Conservation (phyloP, 345 rosid genomes). For the Citrus sp. region DNA sequence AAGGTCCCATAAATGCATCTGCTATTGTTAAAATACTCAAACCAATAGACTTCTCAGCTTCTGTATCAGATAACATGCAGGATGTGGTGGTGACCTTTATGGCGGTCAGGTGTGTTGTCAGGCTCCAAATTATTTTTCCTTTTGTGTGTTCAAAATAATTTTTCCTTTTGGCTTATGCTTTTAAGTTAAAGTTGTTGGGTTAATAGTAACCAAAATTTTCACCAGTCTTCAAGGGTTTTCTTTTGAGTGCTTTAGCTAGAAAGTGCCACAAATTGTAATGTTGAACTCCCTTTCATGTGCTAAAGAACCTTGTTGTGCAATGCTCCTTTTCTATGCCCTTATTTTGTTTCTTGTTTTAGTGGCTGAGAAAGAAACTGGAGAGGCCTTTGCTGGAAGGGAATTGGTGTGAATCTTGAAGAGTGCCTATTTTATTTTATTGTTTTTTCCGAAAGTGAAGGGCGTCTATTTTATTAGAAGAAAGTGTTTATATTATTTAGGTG, state of each 20-base stretch:
- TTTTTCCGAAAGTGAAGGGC: neutral
- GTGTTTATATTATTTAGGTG: neutral
- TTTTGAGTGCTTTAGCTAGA: neutral
- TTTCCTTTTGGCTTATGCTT: neutral
- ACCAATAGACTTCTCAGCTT: conserved; percentile 67
- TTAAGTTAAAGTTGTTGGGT: neutral
- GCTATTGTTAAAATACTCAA: conserved; percentile 62
- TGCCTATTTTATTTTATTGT: neutral
- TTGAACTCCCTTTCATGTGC: neutral
- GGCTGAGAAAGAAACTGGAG: neutral
- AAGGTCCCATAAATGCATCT: conserved; percentile 38
- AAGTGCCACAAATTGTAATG: neutral
- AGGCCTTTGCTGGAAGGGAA: neutral
- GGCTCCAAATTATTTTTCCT: neutral
- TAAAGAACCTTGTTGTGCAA: too few relatives aligned
- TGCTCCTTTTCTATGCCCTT: neutral
- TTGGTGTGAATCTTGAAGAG: neutral
- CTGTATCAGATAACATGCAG: conserved; percentile 53
- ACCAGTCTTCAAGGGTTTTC: neutral
- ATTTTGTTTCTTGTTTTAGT: neutral
- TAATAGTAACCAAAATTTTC: neutral
- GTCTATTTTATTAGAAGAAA: neutral
- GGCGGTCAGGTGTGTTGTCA: conserved; percentile 69
- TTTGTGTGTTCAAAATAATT: neutral
- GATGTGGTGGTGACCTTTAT: conserved; percentile 71